Evolutionary conservation across 1,139 yeast species (phyloP), one percentile per base, ranked within the genome.

Genomic region (Blastobotrys persicus): DNA sequence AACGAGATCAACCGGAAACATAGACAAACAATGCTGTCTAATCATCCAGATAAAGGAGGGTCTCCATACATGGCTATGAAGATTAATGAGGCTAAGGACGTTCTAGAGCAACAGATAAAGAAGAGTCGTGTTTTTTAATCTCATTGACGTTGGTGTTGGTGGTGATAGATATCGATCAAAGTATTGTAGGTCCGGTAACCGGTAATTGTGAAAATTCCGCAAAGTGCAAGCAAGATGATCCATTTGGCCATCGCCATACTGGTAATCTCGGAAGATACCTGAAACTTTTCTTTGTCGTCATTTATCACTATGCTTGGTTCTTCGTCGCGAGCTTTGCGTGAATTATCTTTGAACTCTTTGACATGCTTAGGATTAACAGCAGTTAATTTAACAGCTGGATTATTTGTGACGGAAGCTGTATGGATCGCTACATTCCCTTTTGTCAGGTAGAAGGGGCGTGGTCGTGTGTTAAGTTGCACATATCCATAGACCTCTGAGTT

Each of bases 41-140:
- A 80, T 59, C 95, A 86, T 62, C 95, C 95, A 0, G 95, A 86
- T 63, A 77, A 75, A 55, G 83, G 85, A 4, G 95, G 95, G 0
- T 81, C 88, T 56, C 76, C 78, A 46, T 85, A 80, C 59, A 55
- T 86, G 44, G 82, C 88, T 2, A 81, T 81, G 73, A 84, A 86
- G 63, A 80, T 87, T 52, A 86, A 87, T 64, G 83, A 81, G 63
- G 95, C 95, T 1, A 80, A 79, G 55, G 88, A 82, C 42, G 65
- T 83, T 1, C 67, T 85, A 47, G 87, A 83, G 31, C 37, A 45
- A 14, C 44, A 28, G 14, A 13, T 40, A 2, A 38, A 33, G n/a
- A 44, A 35, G 48, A 47, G 47, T 42, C 47, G 50, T 38, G 49
- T 37, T 7, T 37, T 37, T 28, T 37, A 19, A 37, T 37, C 38